phyloP scores from a whole-genome alignment of 2,329 filamentous ascomycete genomes.

The Neoascochyta sp. region DNA sequence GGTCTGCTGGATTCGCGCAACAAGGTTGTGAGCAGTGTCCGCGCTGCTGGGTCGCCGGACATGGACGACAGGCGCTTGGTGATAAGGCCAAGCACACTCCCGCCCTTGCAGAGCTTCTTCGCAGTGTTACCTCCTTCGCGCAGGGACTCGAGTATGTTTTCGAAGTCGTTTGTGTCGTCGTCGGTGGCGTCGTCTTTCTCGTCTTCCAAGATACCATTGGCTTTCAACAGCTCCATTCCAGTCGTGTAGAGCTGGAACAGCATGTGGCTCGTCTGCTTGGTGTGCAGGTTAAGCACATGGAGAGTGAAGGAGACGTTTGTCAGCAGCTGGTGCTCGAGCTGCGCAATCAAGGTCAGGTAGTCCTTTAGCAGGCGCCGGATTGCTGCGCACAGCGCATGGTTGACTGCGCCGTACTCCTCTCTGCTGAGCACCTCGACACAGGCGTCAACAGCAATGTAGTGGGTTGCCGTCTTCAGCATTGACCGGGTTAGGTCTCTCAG shows the following conservation, averaged over 20 bases:
- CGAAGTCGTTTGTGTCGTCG: constrained; percentile 77
- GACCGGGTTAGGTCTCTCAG: constrained; percentile 80
- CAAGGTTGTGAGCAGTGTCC: constrained; percentile 74
- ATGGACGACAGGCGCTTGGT: constrained; percentile 81
- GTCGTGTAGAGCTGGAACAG: constrained; percentile 85
- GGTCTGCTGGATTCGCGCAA: constrained; percentile 85
- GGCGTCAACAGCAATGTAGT: constrained; percentile 85
- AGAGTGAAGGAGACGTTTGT: constrained; percentile 87
- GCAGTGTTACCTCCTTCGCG: constrained; percentile 80
- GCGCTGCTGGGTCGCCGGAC: constrained; percentile 88
- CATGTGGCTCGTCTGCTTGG: constrained; percentile 84
- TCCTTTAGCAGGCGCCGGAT: constrained; percentile 89
- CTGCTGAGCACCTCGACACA: constrained; percentile 94
- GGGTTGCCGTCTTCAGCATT: constrained; percentile 91
- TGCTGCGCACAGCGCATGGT: constrained; percentile 92
- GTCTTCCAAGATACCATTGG: constrained; percentile 82
- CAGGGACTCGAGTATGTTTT: constrained; percentile 87
- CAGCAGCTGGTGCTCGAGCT: constrained; percentile 88
- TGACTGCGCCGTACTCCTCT: constrained; percentile 89
- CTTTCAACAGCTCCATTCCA: constrained; percentile 72
- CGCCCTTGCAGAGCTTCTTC: constrained; percentile 96
- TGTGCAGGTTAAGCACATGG: constrained; percentile 89
- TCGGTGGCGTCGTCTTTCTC: constrained; percentile 61
- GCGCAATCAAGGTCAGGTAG: constrained; percentile 86
- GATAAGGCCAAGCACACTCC: constrained; percentile 83